Conservation (phyloP, 2,329 filamentous ascomycete genomes). For the Colletotrichum sansevieriae region DNA sequence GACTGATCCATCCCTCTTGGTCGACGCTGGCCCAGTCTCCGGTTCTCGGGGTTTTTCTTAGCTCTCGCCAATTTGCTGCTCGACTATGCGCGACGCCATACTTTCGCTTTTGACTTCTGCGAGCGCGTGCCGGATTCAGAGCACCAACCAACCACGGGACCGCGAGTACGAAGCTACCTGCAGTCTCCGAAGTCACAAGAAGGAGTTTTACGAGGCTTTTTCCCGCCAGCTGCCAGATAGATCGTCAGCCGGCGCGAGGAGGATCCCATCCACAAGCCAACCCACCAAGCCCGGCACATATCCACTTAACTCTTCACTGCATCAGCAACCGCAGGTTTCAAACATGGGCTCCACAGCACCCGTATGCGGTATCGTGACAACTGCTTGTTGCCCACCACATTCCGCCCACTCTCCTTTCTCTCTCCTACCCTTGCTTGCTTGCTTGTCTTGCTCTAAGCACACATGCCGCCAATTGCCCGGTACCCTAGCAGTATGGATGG, state of each 20-base stretch:
- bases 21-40: conserved; percentile 32
- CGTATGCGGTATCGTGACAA: conserved; percentile 50
- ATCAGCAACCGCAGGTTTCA: conserved; percentile 41
- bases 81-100: conserved; percentile 39
- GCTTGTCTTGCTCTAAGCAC: conserved; percentile 43
- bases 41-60: conserved; percentile 19
- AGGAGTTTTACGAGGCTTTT: conserved; percentile 14
- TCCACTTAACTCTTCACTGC: conserved; percentile 37
- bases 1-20: conserved; percentile 21
- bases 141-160: conserved; percentile 32
- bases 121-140: conserved; percentile 32
- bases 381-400: conserved; percentile 47
- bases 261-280: conserved; percentile 25
- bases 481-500: conserved; percentile 35
- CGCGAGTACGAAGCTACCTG: conserved; percentile 36
- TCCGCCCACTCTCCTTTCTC: conserved; percentile 44
- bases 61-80: conserved; percentile 28
- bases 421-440: conserved; percentile 39
- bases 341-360: conserved; percentile 36
- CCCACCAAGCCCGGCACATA: conserved; percentile 13
- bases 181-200: conserved; percentile 31
- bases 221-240: conserved; percentile 25
- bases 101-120: conserved; percentile 39
- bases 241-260: conserved; percentile 30
- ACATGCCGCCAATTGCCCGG: conserved; percentile 22